These are phyloP conservation scores for Guadua angustifolia DNA, from an alignment of 176 grass and related monocot genomes.

Conservation along the genomic window DNA sequence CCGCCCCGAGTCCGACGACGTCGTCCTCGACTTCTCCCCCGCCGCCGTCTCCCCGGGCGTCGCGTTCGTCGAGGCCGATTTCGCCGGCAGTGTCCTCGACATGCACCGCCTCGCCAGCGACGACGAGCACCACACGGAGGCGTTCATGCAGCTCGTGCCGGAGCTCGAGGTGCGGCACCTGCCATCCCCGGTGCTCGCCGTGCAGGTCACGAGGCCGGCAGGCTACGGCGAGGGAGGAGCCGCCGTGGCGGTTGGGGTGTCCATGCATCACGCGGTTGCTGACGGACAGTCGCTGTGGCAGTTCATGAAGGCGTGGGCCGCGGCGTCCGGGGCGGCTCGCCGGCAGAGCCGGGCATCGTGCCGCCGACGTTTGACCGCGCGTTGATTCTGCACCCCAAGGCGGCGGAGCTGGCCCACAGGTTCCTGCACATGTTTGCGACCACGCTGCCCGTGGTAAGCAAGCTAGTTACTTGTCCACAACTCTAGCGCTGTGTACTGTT, in stretches of 20 bases:
- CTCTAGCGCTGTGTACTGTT: too few relatives aligned
- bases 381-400: too few relatives aligned
- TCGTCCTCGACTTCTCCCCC: slow-evolving; percentile 43
- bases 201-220: neutral
- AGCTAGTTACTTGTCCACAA: too few relatives aligned
- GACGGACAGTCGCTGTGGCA: too few relatives aligned
- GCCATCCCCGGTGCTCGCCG: neutral
- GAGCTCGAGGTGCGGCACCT: neutral
- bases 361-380: too few relatives aligned
- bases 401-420: too few relatives aligned
- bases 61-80: slow-evolving; percentile 50
- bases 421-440: too few relatives aligned
- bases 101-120: neutral
- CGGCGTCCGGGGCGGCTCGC: too few relatives aligned
- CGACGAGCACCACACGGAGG: neutral
- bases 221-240: too few relatives aligned
- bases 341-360: too few relatives aligned
- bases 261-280: neutral
- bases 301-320: too few relatives aligned
- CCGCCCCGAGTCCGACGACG: neutral
- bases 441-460: too few relatives aligned
- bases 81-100: neutral
- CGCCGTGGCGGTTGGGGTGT: neutral
- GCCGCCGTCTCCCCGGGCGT: slow-evolving; percentile 24
- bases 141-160: neutral